phyloP scores from a whole-genome alignment of 2,329 filamentous ascomycete genomes.

The Fusarium multiceps region DNA sequence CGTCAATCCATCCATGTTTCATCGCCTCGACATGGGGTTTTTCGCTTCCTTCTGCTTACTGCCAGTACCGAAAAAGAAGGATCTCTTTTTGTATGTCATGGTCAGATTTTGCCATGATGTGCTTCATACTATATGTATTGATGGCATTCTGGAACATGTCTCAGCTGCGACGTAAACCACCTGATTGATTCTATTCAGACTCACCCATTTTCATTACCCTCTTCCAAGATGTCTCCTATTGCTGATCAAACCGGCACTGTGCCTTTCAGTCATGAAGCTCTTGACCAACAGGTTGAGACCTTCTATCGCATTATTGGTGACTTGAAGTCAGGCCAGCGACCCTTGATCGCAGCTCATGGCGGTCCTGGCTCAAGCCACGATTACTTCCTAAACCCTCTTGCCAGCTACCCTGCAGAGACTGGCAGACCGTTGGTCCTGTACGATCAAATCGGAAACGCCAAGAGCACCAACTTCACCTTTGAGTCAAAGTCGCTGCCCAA shows the following conservation, averaged over 20 bases:
- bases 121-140: slow-evolving; percentile 3
- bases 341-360: slow-evolving; percentile 10
- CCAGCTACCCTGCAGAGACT: slow-evolving; percentile 2
- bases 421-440: slow-evolving; percentile 6
- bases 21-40: not conserved
- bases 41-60: slow-evolving; percentile 12
- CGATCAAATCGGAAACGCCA: slow-evolving; percentile 9
- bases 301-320: slow-evolving; percentile 10
- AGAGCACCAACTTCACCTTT: slow-evolving; percentile 7
- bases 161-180: not conserved
- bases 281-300: slow-evolving; percentile 3
- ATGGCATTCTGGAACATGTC: not conserved
- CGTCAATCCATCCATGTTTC: not conserved
- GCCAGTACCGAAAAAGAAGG: not conserved
- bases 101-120: not conserved
- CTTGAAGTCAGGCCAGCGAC: slow-evolving; percentile 9
- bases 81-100: not conserved
- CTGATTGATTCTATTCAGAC: not conserved
- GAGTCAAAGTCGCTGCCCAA: slow-evolving; percentile 9
- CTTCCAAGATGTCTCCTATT: not conserved
- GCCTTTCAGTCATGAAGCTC: slow-evolving; percentile 2
- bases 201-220: not conserved
- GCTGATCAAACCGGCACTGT: slow-evolving; percentile 7
- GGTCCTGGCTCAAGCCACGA: slow-evolving; percentile 11
- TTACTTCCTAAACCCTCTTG: slow-evolving; percentile 7